Percentiles rank a stretch among this genome's conserved stretches.
phyloP scores from a whole-genome alignment of 2,329 filamentous ascomycete species.

The Albophoma yamanashiensis region DNA sequence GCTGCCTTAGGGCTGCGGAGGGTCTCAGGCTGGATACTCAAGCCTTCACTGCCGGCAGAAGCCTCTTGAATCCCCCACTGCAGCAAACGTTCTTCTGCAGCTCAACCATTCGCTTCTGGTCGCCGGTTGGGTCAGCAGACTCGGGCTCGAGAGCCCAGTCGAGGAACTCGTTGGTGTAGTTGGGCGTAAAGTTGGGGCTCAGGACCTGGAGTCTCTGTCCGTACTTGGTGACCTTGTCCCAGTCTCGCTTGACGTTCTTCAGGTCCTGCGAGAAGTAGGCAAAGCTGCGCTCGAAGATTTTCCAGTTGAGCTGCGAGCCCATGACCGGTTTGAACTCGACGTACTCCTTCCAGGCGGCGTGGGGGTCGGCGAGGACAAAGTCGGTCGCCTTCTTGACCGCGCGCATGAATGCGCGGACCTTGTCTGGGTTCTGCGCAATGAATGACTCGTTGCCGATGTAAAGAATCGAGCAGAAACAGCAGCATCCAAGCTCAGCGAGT shows the following conservation, averaged over 20 bases:
- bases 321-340: conserved; percentile 63
- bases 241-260: conserved; percentile 66
- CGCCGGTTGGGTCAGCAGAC: conserved; percentile 55
- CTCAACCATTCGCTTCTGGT: conserved; percentile 64
- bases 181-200: conserved; percentile 51
- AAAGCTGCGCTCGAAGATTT: conserved; percentile 71
- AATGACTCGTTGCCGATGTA: conserved; percentile 72
- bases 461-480: conserved; percentile 74
- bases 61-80: conserved; percentile 52
- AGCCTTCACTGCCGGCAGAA: conserved; percentile 14
- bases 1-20: background rate
- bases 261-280: conserved; percentile 67
- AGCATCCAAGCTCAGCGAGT: conserved; percentile 69
- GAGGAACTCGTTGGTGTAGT: conserved; percentile 66
- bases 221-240: conserved; percentile 68
- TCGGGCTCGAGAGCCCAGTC: conserved; percentile 55
- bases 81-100: conserved; percentile 57
- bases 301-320: conserved; percentile 57
- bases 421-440: conserved; percentile 52
- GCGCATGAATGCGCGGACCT: conserved; percentile 56
- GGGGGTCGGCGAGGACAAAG: conserved; percentile 54
- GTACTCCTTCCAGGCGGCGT: conserved; percentile 56
- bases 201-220: conserved; percentile 63
- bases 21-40: background rate
- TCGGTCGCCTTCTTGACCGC: conserved; percentile 68